Base-by-base conservation (phyloP, 2,329 filamentous ascomycete genomes). In the Capronia coronata region DNA sequence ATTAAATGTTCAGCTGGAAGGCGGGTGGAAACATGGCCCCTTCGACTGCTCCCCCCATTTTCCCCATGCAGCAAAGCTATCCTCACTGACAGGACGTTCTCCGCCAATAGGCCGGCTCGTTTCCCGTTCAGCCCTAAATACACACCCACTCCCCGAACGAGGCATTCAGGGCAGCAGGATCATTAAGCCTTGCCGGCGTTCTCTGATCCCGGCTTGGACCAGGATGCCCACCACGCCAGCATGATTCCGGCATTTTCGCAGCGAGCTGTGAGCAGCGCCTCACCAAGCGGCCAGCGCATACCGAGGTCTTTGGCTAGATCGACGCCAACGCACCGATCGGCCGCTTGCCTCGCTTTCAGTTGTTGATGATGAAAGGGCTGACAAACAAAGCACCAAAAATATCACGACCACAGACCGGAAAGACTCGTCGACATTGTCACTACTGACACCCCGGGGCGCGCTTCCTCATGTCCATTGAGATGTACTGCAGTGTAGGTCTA, bases 121-220 rank as follows among this genome's bases (percentile, higher is more conserved):
- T 41, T 51, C 14, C 45, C 52, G 48, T 47, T 55, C 53, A 55
- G 53, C 53, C 53, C 49, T 55, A 55, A 21, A 25, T 30, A 23
- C 29, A 25, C 19, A 18, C 30, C 51, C 34, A 43, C 11, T 41
- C 46, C n/a, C 32, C 39, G 25, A 43, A 42, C 18, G 25, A 43
- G 43, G 44, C 34, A 37, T 37, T 37, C 34, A 37, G 38, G 21
- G 13, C 23, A 10, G 37, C 11, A 46, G 48, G 52, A 52, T 52
- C 50, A 52, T 48, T 52, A 49, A 42, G 22, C 41, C 25, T 40
- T 25, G 34, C 14, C 6, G 14, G 14, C 19, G 19, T 5, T 16
- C 37, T 16, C 4, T 19, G 37, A 16, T 19, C 37, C 38, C 19
- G 4, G 14, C 7, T 6, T 37, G 34, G 34, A 18, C 34, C 18